Conservation (phyloP, 768 basidiomycete species). For the Cyathus striatus region DNA sequence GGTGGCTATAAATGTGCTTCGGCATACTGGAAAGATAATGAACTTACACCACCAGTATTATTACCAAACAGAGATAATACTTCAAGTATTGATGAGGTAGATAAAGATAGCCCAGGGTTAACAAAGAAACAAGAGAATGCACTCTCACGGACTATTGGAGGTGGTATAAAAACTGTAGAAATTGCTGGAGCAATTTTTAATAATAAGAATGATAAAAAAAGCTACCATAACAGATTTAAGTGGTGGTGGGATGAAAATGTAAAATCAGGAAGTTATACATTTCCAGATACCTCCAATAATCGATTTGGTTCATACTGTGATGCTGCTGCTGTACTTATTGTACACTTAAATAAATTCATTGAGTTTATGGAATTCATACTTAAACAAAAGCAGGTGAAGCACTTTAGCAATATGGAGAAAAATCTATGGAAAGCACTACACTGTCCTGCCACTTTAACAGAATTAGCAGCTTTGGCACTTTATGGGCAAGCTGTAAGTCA, state of each 20-base stretch:
- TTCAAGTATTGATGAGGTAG: too few species aligned
- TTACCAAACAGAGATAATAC: too few species aligned
- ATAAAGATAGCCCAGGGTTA: too few species aligned
- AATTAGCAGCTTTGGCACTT: slow-evolving; percentile 12
- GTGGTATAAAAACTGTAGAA: too few species aligned
- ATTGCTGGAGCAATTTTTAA: too few species aligned
- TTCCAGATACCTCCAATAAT: slow-evolving; percentile 20
- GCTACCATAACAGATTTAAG: slow-evolving; percentile 18
- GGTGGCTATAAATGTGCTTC: too few species aligned
- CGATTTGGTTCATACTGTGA: slow-evolving; percentile 16
- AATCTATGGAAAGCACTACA: slow-evolving; percentile 19
- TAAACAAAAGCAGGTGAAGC: slow-evolving; percentile 16
- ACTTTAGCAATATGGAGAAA: slow-evolving; percentile 18
- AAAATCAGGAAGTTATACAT: slow-evolving; percentile 9
- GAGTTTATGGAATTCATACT: slow-evolving; percentile 13
- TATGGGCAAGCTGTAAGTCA: slow-evolving; percentile 11
- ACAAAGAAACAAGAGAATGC: too few species aligned
- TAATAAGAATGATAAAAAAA: slow-evolving; percentile 31
- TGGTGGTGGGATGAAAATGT: slow-evolving; percentile 9
- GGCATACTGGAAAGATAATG: too few species aligned
- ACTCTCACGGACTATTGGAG: too few species aligned
- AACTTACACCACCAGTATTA: too few species aligned
- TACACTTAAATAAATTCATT: slow-evolving; percentile 13
- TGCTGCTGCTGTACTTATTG: slow-evolving; percentile 15
- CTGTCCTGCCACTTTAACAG: slow-evolving; percentile 10